Base-by-base conservation (phyloP, 345 rosid species). In the Limnanthes douglasii region DNA sequence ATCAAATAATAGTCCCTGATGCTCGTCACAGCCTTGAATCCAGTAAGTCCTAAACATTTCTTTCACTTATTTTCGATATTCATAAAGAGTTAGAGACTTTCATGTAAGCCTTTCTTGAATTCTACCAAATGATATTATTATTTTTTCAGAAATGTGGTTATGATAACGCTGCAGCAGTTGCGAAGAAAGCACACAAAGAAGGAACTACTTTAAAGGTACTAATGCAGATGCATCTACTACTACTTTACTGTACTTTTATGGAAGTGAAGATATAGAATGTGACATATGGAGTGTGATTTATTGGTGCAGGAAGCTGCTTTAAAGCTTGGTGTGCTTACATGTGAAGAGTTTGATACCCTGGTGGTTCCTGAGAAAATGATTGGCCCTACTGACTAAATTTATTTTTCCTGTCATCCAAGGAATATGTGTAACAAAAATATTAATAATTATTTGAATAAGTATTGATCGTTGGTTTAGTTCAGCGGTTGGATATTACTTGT, bases 281-380 rank as follows among this genome's bases (percentile, higher is more conserved):
- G n/a, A n/a, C n/a, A 21, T 34, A 18, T 32, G 5, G 12, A 13
- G 7, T 17, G 7, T 37, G 9, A 11, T 11, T 4, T 52, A 19
- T 34, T 36, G 34, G 2, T 56, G 45, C 72, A 83, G 97, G 90
- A 88, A 4, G 81, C 95, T 36, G 90, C 86, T 39, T 42, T 83
- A 49, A 75, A 79, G 44, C 73, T 83, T 5, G 67, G 75, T 24
- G 84, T 83, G 41, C 73, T 88, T 10, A 65, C 60, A 9, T 37
- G 73, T 12, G 82, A 88, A 62, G 97, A 88, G 65, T 83, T 88
- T 40, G 95, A 88, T 43, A 61, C 24, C 11, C 94, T 88, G 19
- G 97, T 88, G 48, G 97, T 88, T 19, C 97, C 97, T 4, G 84
- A 72, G 69, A 88, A 83, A 51, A 88, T 83, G 95, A 76, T 88